Percentiles rank a stretch among this genome's conserved stretches.
Evolutionary conservation across 2,329 filamentous ascomycete genomes (phyloP).

Genomic region (Alternaria panax): DNA sequence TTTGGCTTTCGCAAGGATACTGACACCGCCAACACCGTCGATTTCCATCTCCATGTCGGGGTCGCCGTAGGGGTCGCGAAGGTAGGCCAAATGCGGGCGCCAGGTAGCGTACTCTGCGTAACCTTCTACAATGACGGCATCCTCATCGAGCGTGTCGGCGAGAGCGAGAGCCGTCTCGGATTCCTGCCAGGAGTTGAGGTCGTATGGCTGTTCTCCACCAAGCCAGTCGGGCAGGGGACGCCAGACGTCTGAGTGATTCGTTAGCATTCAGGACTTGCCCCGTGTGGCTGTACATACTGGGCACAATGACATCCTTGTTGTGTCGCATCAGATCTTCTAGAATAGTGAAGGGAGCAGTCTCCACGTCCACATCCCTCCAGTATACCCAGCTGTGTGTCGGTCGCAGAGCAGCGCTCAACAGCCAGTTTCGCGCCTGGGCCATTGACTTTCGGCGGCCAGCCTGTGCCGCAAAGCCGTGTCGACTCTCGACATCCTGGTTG

Average conservation of each 20-base stretch:
- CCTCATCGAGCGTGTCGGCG: slow-evolving; percentile 93
- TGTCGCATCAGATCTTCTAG: slow-evolving; percentile 98
- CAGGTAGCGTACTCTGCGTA: slow-evolving; percentile 99
- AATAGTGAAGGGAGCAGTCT: slow-evolving; percentile 96
- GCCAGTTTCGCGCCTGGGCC: slow-evolving; percentile 97
- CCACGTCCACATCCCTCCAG: slow-evolving; percentile 98
- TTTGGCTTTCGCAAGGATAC: slow-evolving; percentile 92
- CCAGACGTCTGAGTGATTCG: slow-evolving; percentile 73
- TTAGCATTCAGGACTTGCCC: slow-evolving; percentile 21
- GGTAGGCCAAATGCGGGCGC: slow-evolving; percentile 94
- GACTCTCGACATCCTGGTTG: slow-evolving; percentile 95
- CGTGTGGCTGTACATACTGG: slow-evolving; percentile 67
- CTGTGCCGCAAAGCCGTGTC: slow-evolving; percentile 96
- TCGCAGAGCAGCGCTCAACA: slow-evolving; percentile 88
- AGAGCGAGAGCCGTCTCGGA: slow-evolving; percentile 94
- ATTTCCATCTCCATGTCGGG: slow-evolving; percentile 99
- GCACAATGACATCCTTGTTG: slow-evolving; percentile 98
- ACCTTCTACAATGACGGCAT: slow-evolving; percentile 97
- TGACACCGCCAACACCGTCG: slow-evolving; percentile 95
- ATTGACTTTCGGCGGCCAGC: slow-evolving; percentile 93
- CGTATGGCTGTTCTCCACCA: slow-evolving; percentile 96
- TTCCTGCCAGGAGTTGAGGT: slow-evolving; percentile 99
- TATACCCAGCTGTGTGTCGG: slow-evolving; percentile 99
- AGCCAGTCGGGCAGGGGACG: slow-evolving; percentile 98
- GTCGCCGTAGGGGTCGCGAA: slow-evolving; percentile 95